Base-by-base conservation (phyloP, 306 rosid species). In the Casuarina equisetifolia region DNA sequence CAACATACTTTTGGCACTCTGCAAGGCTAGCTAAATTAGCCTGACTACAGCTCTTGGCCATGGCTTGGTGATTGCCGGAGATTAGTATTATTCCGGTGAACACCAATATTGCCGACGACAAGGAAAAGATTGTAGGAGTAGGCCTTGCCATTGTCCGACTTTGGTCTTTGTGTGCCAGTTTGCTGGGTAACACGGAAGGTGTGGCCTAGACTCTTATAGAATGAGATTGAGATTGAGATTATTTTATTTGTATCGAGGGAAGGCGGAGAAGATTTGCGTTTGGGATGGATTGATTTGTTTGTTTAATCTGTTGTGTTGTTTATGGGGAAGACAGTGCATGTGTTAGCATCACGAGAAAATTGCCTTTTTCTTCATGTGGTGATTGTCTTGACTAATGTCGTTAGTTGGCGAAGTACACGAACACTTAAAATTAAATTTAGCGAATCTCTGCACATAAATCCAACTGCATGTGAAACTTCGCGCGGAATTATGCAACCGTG, bases 11-110 rank as follows among this genome's bases (percentile, higher is more conserved):
- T 9, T 70, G 9, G 12, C 88, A 86, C 39, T 82, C 48, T 0
- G 82, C 61, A 39, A 73, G 42, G 1, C 40, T 72, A 1, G 73
- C 15, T 40, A 81, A 2, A 12, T 67, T 69, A 38, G 70, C 86
- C 13, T 85, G 80, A 42, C 87, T 79, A 43, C 87, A 84, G 6
- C 61, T 17, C 44, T 85, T 82, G 17, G 32, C 87, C 19, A 78
- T 72, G 44, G 81, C 85, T 45, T 72, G 42, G 17, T 45, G 48
- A 25, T 72, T 78, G 87, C 73, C 78, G 32, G n/a, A 67, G 3
- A 82, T 9, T 32, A 80, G 5, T 32, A 85, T 20, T 32, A 38
- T 59, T 75, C 82, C 86, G 1, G 51, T 46, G 17, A 87, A 39
- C 55, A 75, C 11, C 61, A 85, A 15, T 1, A 72, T 69, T 42